Evolutionary conservation across 345 rosid genomes (phyloP), one percentile per base, ranked within the genome.

Genomic region (Citrus hindsii): DNA sequence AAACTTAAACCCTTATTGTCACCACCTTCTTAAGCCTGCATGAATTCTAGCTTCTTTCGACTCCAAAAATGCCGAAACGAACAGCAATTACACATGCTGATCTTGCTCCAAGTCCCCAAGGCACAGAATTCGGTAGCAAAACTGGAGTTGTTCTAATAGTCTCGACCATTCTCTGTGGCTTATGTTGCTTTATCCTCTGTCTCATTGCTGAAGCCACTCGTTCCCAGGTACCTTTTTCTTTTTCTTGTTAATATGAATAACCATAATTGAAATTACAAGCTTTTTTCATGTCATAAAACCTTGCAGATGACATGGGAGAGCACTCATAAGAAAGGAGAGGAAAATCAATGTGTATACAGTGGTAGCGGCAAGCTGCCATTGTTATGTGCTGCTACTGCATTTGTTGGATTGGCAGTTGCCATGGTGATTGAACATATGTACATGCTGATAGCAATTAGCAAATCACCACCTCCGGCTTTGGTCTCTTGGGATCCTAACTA

Each of bases 161-260:
- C 73, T 75, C 89, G n/a, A 92, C 93, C 70, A 85, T 92, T 58
- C 82, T 92, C 46, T 88, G 84, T 27, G 98, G 99, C 66, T 85
- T 94, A 9, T 82, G 89, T 28, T 89, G 97, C 89, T 96, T 92
- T 85, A 62, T 92, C 71, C 89, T 96, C 42, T 92, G 98, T 74
- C 94, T 96, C 73, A 61, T 91, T 32, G 97, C 98, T 0, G 99
- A 96, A 90, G 97, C 95, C 72, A 88, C 93, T 5, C 95, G 90
- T 79, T 92, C 99, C 56, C 94, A 84, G 95, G 98, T 96, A 81
- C 48, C 37, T 30, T 53, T n/a, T n/a, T 18, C 42, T 28, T 55
- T 51, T 71, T 38, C 28, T 48, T 71, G 51, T 13, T 8, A 30
- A 48, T 55, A 46, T 27, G 75, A 56, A 5, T 6, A 55, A 13